These are phyloP conservation scores for Penicillium desertorum DNA, from an alignment of 495 filamentous ascomycete genomes.

Conservation along the genomic window DNA sequence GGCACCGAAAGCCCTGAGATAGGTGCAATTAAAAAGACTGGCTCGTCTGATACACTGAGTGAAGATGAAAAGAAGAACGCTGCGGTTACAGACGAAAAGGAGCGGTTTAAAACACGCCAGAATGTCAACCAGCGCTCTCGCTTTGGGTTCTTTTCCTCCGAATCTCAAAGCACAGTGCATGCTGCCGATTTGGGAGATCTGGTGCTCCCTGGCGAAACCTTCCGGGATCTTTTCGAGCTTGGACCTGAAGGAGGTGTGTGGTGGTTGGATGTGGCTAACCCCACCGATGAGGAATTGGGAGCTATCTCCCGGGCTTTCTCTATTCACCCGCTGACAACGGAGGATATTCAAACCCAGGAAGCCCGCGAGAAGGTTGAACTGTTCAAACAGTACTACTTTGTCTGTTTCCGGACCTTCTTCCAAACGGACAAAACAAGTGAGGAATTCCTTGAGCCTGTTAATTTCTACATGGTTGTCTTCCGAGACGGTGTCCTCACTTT, in stretches of 20 bases:
- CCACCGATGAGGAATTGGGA: conserved; percentile 83
- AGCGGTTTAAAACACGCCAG: conserved; percentile 33
- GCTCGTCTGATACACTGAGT: conserved; percentile 23
- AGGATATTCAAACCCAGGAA: conserved; percentile 93
- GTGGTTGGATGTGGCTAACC: conserved; percentile 94
- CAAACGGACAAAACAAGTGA: conserved; percentile 77
- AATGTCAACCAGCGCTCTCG: conserved; percentile 63
- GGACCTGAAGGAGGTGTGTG: conserved; percentile 75
- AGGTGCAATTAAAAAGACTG: conserved; percentile 36
- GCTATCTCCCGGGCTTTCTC: conserved; percentile 89
- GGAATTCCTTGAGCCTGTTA: conserved; percentile 81
- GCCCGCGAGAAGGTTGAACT: conserved; percentile 97
- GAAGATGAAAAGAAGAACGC: conserved; percentile 21
- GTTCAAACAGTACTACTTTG: conserved; percentile 96
- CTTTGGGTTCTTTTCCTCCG: conserved; percentile 95
- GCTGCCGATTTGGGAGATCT: conserved; percentile 84
- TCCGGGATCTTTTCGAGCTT: conserved; percentile 84
- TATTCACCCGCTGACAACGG: conserved; percentile 88
- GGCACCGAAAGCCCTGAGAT: conserved; percentile 31
- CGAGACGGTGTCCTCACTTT: conserved; percentile 93
- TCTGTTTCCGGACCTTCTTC: conserved; percentile 91
- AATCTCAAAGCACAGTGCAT: conserved; percentile 86
- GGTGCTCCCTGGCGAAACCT: conserved; percentile 80
- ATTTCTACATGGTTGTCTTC: conserved; percentile 96
- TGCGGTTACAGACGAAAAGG: conserved; percentile 36